Evolutionary conservation across 106 monocot genomes (phyloP), one percentile per base, ranked within the genome.

Genomic region (Agapanthus africanus): DNA sequence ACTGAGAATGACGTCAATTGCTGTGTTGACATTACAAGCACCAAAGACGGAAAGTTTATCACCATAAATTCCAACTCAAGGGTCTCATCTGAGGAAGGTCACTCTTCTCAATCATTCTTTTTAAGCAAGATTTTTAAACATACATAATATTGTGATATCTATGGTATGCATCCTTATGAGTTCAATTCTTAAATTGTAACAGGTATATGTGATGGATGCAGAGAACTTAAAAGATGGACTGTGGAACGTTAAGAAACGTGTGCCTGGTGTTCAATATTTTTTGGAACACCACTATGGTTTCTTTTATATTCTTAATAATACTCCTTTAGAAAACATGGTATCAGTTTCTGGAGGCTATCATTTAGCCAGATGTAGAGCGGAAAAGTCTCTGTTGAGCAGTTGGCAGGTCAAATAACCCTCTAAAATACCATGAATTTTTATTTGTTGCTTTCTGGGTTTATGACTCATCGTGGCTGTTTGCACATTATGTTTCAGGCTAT

Each of bases 11-110:
- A 88, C 77, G 37, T 25, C 52, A 84, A 71, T 78, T 84, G 73
- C 71, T 88, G 83, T 73, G 86, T 97, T 21, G 95, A 97, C 64
- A 91, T 97, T 66, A 80, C 91, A 75, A 86, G 67, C 78, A 97
- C 95, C 71, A 97, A 97, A 74, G 95, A 97, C 84, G 78, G 81
- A 39, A 92, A 77, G 59, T 97, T 80, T 82, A 80, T 97, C 51
- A 97, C 95, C 28, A 79, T 97, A 70, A 97, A 97, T 73, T 97
- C 95, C 28, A 97, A 97, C 67, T 84, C 95, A 11, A 88, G 89
- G 66, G 71, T 78, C 47, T 89, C 95, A 79, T 97, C 95, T 21
- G 91, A 97, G 95, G 95, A 95, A 95, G 82, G 88, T 86, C 67
- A 69, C 79, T 71, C 84, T 83, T 66, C 64, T 37, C 44, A 38